Evolutionary conservation across 2,329 filamentous ascomycete genomes (phyloP), one percentile per base, ranked within the genome.

Genomic region (Macrophomina pseudophaseolina): DNA sequence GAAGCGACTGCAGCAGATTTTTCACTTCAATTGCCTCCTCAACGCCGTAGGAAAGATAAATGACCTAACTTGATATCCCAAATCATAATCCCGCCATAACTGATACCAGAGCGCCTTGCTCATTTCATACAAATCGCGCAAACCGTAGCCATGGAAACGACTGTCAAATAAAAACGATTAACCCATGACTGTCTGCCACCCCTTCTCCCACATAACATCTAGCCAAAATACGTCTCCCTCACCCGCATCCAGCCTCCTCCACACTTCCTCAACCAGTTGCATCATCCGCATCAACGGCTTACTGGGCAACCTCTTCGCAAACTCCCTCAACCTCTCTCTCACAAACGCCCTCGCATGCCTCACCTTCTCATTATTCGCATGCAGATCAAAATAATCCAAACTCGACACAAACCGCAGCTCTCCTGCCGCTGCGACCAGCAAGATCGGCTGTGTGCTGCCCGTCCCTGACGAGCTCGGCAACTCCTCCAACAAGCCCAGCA

Each of bases 101-200:
- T 23, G 23, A 23, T 23, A 2, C 23, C 23, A 23, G 2, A 23
- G 23, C 23, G 23, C 23, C 23, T 23, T 3, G 23, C 23, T 23
- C 23, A 23, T 23, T 23, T 23, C 23, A 23, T 23, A 23, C 1
- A 23, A 23, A 23, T 23, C 23, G 23, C 3, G 23, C 23, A 23
- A 23, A 23, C 23, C 23, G 23, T 23, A 23, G 23, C 23, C 2
- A 23, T 23, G 23, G 23, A 23, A 23, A 23, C 23, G 23, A 23
- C 23, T 23, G 23, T 23, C 23, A 23, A 23, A 38, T 12, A 38
- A 38, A 38, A 38, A 12, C 4, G 4, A 12, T 59, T 23, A 83
- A 23, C 81, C 83, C 81, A 86, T 84, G 32, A 86, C 82, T 14
- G 84, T 86, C 72, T 86, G 83, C 83, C 83, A 86, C 8, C 83